A percentile compares a stretch with the other conserved stretches of the same genome.
phyloP scores from a whole-genome alignment of 148 eudicot genomes.

The Polygonum maritimum region DNA sequence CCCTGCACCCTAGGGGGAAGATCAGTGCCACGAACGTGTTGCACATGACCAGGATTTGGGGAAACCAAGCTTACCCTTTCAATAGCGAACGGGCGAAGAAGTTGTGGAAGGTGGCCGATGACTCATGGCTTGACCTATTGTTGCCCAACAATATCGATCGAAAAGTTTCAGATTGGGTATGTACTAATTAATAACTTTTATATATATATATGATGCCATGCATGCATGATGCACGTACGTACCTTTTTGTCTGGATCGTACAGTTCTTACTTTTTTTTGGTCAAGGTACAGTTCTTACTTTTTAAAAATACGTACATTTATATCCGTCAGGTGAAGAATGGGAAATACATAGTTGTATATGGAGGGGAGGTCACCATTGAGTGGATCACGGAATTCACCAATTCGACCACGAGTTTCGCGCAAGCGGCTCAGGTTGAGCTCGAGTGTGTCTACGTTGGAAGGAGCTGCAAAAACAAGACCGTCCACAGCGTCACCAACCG shows the following conservation, averaged over 20 bases:
- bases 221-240: not conserved
- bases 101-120: conserved; percentile 19
- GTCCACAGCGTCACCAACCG: not conserved
- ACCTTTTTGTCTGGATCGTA: not conserved
- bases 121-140: conserved; percentile 26
- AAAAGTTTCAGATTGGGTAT: conserved; percentile 20
- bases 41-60: conserved; percentile 41
- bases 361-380: conserved; percentile 29
- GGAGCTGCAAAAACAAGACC: conserved; percentile 5
- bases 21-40: conserved; percentile 25
- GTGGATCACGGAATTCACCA: conserved; percentile 35
- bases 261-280: too few relatives aligned
- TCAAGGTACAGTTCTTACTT: too few relatives aligned
- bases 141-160: conserved; percentile 16
- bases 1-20: conserved; percentile 18
- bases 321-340: conserved; percentile 24
- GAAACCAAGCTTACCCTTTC: conserved; percentile 23
- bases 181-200: not conserved
- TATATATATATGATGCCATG: not conserved
- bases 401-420: conserved; percentile 17
- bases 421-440: conserved; percentile 17
- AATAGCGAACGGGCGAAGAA: conserved; percentile 15
- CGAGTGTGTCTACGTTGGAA: conserved; percentile 53
- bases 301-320: too few relatives aligned
- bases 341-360: conserved; percentile 32